These are phyloP conservation scores for Ophiocordyceps sinensis DNA, from an alignment of 2,329 filamentous ascomycete genomes.

Conservation along the genomic window DNA sequence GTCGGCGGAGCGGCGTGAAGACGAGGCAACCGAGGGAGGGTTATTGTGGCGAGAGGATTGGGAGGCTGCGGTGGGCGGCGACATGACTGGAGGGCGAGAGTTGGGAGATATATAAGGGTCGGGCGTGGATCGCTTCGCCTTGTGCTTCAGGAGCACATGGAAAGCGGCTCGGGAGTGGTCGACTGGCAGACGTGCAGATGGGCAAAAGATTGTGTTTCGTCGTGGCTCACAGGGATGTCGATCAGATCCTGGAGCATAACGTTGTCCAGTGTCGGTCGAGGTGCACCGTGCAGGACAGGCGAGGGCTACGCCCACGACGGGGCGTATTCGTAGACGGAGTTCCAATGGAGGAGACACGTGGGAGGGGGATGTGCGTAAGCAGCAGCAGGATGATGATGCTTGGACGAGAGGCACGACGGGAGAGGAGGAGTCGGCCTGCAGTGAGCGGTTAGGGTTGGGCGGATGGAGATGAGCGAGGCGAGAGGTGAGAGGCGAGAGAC, in stretches of 20 bases:
- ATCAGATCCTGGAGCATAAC: not conserved
- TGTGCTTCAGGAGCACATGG: not conserved
- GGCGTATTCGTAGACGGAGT: not conserved
- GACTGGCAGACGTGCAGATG: not conserved
- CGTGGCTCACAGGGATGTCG: not conserved
- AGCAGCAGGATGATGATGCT: not conserved
- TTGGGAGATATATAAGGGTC: not conserved
- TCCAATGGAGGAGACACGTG: too few relatives aligned
- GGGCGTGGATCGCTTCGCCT: not conserved
- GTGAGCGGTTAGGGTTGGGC: not conserved
- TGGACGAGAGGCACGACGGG: not conserved
- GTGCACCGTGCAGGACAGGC: not conserved
- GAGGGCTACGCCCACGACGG: not conserved
- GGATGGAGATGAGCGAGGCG: not conserved
- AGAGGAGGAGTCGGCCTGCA: not conserved
- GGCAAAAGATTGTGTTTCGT: not conserved
- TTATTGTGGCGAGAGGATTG: constrained; percentile 9
- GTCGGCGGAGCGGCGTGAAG: constrained; percentile 12
- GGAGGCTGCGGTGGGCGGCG: constrained; percentile 8
- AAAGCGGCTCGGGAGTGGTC: not conserved
- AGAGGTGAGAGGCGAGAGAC: not conserved
- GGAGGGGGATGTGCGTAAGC: too few relatives aligned
- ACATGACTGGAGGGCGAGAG: constrained; percentile 3
- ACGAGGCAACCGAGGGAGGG: constrained; percentile 9
- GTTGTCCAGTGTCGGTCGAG: not conserved